Conservation (phyloP, 1,284 basidiomycete genomes). For the Cutaneotrichosporon curvatum region DNA sequence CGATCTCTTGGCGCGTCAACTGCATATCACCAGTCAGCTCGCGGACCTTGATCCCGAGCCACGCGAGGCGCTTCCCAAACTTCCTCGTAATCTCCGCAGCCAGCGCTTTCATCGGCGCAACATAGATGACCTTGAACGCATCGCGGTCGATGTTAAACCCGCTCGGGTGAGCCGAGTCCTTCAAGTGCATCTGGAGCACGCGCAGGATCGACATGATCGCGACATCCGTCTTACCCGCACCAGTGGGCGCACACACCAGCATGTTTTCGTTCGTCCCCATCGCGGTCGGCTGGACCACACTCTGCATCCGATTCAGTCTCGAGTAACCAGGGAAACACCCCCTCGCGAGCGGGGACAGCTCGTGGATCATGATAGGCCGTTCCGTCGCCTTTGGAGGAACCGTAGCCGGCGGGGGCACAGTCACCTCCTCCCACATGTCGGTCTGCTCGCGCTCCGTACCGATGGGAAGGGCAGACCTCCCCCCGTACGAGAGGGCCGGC, state of each 20-base stretch:
- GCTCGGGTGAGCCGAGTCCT: conserved; percentile 38
- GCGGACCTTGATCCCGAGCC: conserved; percentile 79
- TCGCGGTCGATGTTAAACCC: conserved; percentile 59
- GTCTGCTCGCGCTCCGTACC: conserved; percentile 62
- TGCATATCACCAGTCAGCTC: conserved; percentile 99
- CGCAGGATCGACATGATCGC: conserved; percentile 91
- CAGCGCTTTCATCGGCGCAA: conserved; percentile 98
- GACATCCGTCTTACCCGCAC: conserved; percentile 99
- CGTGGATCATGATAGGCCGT: conserved; percentile 62
- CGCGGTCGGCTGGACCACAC: conserved; percentile 87
- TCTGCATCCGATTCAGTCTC: conserved; percentile 88
- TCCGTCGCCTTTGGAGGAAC: conserved; percentile 71
- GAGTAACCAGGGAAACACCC: conserved; percentile 91
- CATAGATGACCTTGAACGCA: conserved; percentile 94
- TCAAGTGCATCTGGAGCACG: conserved; percentile 66
- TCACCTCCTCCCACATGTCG: conserved; percentile 62
- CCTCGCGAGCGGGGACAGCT: conserved; percentile 69
- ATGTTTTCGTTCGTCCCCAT: conserved; percentile 95
- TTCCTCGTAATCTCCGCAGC: conserved; percentile 95
- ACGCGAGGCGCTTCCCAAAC: conserved; percentile 78
- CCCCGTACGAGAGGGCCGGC: conserved; percentile 62
- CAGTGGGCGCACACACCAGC: conserved; percentile 91
- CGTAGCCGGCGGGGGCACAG: conserved; percentile 74
- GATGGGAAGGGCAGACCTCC: conserved; percentile 70
- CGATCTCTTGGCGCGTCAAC: conserved; percentile 86